Conservation (phyloP, 192 early-diverging fungal genomes). For the Coemansia sp. region DNA sequence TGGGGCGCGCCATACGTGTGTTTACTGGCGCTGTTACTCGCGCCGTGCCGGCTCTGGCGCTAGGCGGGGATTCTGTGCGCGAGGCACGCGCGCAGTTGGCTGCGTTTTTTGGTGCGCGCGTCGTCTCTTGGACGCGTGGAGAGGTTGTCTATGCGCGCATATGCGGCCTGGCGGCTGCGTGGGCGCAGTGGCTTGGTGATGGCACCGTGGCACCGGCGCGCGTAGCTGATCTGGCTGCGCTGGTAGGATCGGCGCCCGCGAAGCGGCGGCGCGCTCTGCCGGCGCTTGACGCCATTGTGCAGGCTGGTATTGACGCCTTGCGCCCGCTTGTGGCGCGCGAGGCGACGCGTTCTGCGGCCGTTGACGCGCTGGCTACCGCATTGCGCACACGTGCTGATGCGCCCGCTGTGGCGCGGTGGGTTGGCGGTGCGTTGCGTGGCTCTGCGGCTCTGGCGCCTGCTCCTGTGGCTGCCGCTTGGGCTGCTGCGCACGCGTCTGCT, state of each 20-base stretch:
- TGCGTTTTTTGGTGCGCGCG: conserved; percentile 12
- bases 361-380: conserved; percentile 12
- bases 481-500: conserved; percentile 12
- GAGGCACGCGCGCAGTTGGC: conserved; percentile 8
- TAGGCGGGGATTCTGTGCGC: neutral
- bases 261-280: conserved; percentile 29
- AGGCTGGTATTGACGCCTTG: conserved; percentile 31
- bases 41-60: conserved; percentile 8
- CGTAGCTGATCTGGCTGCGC: conserved; percentile 9
- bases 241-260: conserved; percentile 19
- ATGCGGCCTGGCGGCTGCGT: conserved; percentile 28
- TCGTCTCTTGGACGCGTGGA: conserved; percentile 8
- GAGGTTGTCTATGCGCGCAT: conserved; percentile 24
- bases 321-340: conserved; percentile 16
- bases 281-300: conserved; percentile 44
- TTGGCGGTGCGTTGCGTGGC: conserved; percentile 18
- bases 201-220: conserved; percentile 9
- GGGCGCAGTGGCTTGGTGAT: conserved; percentile 42
- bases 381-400: conserved; percentile 24
- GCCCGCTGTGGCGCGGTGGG: conserved; percentile 31
- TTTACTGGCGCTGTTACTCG: conserved; percentile 28
- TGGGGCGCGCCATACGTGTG: conserved; percentile 22
- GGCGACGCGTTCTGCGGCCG: conserved; percentile 12
- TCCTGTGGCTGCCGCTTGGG: conserved; percentile 33
- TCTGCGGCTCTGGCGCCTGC: conserved; percentile 22